phyloP scores from a whole-genome alignment of 345 rosid genomes.

The Euphorbia lathyris region DNA sequence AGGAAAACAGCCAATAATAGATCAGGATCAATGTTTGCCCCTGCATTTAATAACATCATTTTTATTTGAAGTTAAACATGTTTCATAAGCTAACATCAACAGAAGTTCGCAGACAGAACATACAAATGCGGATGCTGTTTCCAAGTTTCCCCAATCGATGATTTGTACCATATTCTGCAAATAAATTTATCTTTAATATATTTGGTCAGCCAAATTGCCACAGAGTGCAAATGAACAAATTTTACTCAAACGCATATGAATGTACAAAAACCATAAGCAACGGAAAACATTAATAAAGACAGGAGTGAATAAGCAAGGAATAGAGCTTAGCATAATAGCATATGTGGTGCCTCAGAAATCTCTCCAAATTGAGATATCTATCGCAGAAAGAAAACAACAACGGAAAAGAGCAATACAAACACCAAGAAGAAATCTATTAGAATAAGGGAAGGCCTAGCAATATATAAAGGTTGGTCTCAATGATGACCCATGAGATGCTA shows the following conservation, averaged over 20 bases:
- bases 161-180: slow-evolving; percentile 76
- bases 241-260: neutral
- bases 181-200: neutral
- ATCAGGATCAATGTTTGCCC: slow-evolving; percentile 80
- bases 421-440: no score
- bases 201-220: neutral
- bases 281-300: neutral
- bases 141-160: slow-evolving; percentile 78
- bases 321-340: neutral
- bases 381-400: neutral
- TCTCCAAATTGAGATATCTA: neutral
- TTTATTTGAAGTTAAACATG: slow-evolving; percentile 4
- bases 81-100: neutral
- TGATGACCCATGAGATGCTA: neutral
- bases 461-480: no score
- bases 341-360: neutral
- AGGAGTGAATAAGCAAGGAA: neutral
- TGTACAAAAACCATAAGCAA: neutral
- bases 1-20: slow-evolving; percentile 91
- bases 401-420: no score
- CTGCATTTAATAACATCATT: slow-evolving; percentile 35
- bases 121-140: slow-evolving; percentile 87
- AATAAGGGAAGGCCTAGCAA: no score
- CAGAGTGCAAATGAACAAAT: neutral
- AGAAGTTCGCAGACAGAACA: slow-evolving; percentile 26